These are phyloP conservation scores for Triangularia verruculosa DNA, from an alignment of 2,329 filamentous ascomycete genomes.

Conservation along the genomic window DNA sequence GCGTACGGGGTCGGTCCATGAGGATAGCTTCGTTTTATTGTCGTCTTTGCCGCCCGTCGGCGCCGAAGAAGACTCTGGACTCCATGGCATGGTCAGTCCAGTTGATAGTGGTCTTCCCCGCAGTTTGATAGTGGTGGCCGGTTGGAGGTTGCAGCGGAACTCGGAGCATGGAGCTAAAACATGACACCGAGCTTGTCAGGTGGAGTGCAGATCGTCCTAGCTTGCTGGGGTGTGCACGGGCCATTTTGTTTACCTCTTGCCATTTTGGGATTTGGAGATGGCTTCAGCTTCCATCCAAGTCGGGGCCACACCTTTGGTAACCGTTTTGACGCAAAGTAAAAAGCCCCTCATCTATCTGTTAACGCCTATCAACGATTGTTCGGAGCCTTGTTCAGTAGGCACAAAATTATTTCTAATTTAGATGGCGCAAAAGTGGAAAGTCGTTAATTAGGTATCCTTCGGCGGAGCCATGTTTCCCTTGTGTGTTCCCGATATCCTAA, in stretches of 20 bases:
- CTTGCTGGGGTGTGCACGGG: not conserved
- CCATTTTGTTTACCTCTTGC: not conserved
- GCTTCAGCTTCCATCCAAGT: not conserved
- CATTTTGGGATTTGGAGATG: not conserved
- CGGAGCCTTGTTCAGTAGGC: no score
- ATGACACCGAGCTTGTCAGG: not conserved
- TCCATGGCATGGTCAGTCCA: constrained; percentile 26
- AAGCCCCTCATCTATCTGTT: no score
- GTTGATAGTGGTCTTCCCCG: not conserved
- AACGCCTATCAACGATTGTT: no score
- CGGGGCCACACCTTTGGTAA: no score
- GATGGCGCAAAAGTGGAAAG: no score
- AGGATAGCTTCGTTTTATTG: constrained; percentile 25
- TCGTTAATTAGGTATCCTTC: not conserved
- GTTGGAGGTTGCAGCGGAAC: not conserved
- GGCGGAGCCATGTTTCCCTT: not conserved
- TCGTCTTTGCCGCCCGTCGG: constrained; percentile 17
- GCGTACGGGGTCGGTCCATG: constrained; percentile 50
- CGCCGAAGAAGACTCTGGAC: constrained; percentile 14
- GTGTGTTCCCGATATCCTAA: not conserved
- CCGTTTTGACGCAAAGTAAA: not conserved
- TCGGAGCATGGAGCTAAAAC: constrained; percentile 1
- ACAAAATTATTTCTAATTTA: no score
- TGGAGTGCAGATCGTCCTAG: not conserved
- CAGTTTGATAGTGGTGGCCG: not conserved